These are phyloP conservation scores for Aspergillus oerlinghausenensis DNA, from an alignment of 2,329 filamentous ascomycete species.

Conservation along the genomic window DNA sequence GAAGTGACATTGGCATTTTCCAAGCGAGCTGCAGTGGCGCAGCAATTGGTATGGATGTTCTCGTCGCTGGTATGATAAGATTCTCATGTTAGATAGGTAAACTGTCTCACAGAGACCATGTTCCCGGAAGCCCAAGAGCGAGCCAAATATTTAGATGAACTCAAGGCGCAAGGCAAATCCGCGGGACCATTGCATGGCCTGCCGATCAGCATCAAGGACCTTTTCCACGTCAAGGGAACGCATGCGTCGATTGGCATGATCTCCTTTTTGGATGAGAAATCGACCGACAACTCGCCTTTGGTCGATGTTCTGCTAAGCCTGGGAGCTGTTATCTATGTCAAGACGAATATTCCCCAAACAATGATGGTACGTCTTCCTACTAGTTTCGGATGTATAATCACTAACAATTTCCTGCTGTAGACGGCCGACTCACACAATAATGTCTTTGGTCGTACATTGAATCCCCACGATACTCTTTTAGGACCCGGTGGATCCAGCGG, in stretches of 20 bases:
- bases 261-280: constrained; percentile 3
- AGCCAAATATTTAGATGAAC: constrained; percentile 23
- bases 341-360: constrained; percentile 54
- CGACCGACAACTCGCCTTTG: constrained; percentile 13
- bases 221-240: not conserved
- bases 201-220: not conserved
- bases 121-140: constrained; percentile 21
- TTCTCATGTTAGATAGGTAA: constrained; percentile 4
- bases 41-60: constrained; percentile 26
- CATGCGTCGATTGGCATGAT: not conserved
- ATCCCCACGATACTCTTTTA: constrained; percentile 34
- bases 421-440: constrained; percentile 36
- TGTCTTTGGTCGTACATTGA: constrained; percentile 39
- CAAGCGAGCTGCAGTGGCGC: constrained; percentile 30
- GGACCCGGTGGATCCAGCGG: constrained; percentile 36
- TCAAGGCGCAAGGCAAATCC: constrained; percentile 19
- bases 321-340: constrained; percentile 38
- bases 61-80: not conserved
- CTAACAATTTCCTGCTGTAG: no score
- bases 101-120: constrained; percentile 28
- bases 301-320: constrained; percentile 17
- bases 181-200: constrained; percentile 31
- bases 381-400: not conserved
- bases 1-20: constrained; percentile 48
- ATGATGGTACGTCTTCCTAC: constrained; percentile 49